Percentiles rank a stretch among this genome's conserved stretches.
Conservation (phyloP, 352 stramenopile genomes). For the Blastocystis sp. region DNA sequence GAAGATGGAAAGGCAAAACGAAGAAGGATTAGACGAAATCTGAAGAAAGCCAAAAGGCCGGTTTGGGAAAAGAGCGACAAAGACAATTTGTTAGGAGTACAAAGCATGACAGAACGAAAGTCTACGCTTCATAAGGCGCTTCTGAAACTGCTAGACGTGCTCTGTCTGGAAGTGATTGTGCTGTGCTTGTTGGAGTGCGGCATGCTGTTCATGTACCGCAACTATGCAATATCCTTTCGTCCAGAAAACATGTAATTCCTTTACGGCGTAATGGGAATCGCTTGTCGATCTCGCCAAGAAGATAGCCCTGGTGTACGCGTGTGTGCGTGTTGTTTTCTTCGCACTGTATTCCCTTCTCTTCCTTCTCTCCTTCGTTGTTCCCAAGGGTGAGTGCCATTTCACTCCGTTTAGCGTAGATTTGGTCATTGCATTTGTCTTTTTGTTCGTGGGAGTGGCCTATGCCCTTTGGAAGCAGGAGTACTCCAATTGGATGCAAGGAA, state of each 20-base stretch:
- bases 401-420: not conserved
- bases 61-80: not conserved
- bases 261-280: not conserved
- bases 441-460: conserved; percentile 7
- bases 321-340: conserved; percentile 6
- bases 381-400: not conserved
- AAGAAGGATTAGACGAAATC: not conserved
- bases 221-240: conserved; percentile 51
- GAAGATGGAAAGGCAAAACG: not conserved
- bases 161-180: conserved; percentile 2
- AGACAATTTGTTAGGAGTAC: not conserved
- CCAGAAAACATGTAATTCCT: not conserved
- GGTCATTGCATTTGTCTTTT: not conserved
- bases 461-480: conserved; percentile 6
- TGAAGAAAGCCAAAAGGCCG: not conserved
- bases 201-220: not conserved
- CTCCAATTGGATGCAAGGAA: not conserved
- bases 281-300: conserved; percentile 27
- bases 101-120: conserved; percentile 16
- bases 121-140: not conserved
- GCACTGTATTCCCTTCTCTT: not conserved
- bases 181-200: not conserved
- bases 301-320: not conserved
- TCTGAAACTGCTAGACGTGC: conserved; percentile 17
- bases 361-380: conserved; percentile 7